Evolutionary conservation across 176 grass and related monocot species (phyloP).

Genomic region (Rhynchospora pubera): DNA sequence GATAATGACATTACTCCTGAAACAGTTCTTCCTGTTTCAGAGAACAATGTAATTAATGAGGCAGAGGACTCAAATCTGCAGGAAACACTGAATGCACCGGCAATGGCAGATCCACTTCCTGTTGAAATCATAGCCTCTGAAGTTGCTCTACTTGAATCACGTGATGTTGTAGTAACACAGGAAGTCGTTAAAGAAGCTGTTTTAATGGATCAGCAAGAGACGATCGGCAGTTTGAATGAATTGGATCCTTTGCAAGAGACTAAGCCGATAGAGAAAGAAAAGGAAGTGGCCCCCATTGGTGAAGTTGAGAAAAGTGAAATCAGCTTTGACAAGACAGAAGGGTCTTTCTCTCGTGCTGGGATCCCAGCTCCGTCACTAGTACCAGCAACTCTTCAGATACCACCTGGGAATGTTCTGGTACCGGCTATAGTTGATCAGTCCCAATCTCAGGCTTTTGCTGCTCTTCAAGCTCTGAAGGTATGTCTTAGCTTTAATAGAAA

Average conservation of each 20-base stretch:
- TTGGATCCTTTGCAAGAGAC: slow-evolving; percentile 11
- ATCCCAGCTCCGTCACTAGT: slow-evolving; percentile 67
- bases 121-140: slow-evolving; percentile 31
- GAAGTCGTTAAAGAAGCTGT: background rate
- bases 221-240: slow-evolving; percentile 8
- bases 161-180: slow-evolving; percentile 28
- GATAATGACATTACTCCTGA: background rate
- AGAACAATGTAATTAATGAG: background rate
- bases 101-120: slow-evolving; percentile 26
- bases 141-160: slow-evolving; percentile 34
- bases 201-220: background rate
- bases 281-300: slow-evolving; percentile 1
- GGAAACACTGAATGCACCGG: slow-evolving; percentile 24
- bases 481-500: background rate
- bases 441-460: slow-evolving; percentile 60
- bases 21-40: background rate
- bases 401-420: slow-evolving; percentile 62
- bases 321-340: slow-evolving; percentile 16
- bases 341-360: slow-evolving; percentile 48
- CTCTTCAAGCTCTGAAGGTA: slow-evolving; percentile 87
- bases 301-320: slow-evolving; percentile 24
- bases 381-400: slow-evolving; percentile 45
- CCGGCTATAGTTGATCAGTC: slow-evolving; percentile 62
- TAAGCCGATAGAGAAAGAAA: slow-evolving; percentile 15
- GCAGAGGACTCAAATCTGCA: slow-evolving; percentile 27